Conservation (phyloP, 139 green algal genomes). For the Picochlorum sp. region DNA sequence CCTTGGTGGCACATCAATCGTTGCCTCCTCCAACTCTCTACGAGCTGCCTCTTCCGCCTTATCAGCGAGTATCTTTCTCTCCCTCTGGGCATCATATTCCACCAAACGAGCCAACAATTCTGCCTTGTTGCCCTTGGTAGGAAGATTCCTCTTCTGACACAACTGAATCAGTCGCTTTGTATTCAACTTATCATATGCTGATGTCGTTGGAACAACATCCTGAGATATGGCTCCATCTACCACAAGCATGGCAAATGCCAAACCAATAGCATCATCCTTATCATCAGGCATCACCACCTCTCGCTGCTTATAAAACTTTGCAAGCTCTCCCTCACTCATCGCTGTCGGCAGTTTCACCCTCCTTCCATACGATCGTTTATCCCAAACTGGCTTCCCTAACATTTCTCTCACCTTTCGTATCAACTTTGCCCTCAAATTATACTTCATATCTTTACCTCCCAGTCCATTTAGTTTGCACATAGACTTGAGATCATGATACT, state of each 20-base stretch:
- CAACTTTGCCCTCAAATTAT: constrained; percentile 27
- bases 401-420: constrained; percentile 9
- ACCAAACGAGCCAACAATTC: constrained; percentile 17
- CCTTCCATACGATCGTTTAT: constrained; percentile 6
- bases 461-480: constrained; percentile 18
- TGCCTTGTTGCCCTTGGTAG: constrained; percentile 10
- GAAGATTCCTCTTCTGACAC: constrained; percentile 5
- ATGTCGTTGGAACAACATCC: background rate
- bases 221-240: constrained; percentile 4
- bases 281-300: constrained; percentile 4
- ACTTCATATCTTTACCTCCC: constrained; percentile 25
- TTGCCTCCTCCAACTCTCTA: background rate
- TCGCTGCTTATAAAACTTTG: background rate
- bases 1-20: constrained; percentile 13
- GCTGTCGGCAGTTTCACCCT: background rate
- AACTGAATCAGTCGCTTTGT: constrained; percentile 9
- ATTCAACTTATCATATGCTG: constrained; percentile 10
- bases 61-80: background rate
- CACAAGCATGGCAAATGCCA: constrained; percentile 7
- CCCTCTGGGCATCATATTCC: constrained; percentile 3
- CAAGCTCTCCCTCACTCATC: constrained; percentile 1
- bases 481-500: constrained; percentile 30
- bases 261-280: constrained; percentile 4
- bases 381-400: constrained; percentile 1
- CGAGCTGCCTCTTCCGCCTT: background rate